Base-by-base conservation (phyloP, 768 basidiomycete species). In the Phylloporus rhodoxanthus region DNA sequence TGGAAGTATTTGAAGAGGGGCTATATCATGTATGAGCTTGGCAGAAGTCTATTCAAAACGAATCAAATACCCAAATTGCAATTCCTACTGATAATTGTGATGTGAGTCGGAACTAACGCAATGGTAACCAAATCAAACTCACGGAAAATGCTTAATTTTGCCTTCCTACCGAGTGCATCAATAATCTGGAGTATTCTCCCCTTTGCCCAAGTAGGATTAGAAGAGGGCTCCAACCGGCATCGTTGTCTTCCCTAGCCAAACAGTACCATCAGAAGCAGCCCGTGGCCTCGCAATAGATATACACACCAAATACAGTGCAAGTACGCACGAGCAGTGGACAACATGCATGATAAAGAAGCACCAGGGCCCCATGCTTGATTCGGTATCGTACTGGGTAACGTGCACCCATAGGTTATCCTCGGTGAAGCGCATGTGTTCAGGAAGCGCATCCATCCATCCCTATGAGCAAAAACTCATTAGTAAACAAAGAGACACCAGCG, bases 291-390 rank as follows among this genome's bases (percentile, higher is more conserved):
- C 7, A 8, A 43, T 42, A 33, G 49, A 49, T 48, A 43, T 53
- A 73, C 78, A 69, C 59, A 88, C 87, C 65, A 75, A 73, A 56
- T 78, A 76, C 33, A 90, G 62, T 17, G 79, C 82, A 47, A 89
- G 72, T 28, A 76, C 69, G 57, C 80, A 81, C 51, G 83, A 84
- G 36, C 84, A 84, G 57, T 90, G 79, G 53, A 84, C 71, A 39
- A 80, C 72, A 63, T 91, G 87, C 73, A 88, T 84, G 61, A 75
- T 74, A 55, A 79, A 85, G 68, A 79, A 91, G 57, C 83, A 86
- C 89, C 88, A 91, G 9, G 86, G 85, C 40, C 87, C 85, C 25
- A 77, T 77, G 57, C 87, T 88, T 14, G 84, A 84, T 57, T 78
- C 80, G 19, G 87, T 89, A 60, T 87, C 87, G 56, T 89, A 85